Conservation (phyloP, 2,329 filamentous ascomycete genomes). For the Aspergillus tubingensis region DNA sequence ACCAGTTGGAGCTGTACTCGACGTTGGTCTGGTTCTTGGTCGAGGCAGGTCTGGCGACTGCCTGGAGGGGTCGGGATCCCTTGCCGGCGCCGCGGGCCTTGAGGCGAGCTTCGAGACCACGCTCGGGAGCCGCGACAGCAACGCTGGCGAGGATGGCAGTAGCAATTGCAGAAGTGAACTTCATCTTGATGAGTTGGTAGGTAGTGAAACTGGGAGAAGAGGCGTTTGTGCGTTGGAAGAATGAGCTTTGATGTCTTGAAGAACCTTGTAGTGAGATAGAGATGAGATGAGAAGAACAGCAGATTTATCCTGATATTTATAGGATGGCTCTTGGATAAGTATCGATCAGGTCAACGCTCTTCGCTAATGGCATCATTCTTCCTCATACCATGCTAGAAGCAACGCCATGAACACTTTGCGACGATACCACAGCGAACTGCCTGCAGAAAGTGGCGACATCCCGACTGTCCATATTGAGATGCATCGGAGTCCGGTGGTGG, state of each 20-base stretch:
- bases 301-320: background rate
- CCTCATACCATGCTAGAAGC: background rate
- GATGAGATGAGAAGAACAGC: background rate
- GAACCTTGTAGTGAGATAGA: background rate
- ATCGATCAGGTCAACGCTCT: background rate
- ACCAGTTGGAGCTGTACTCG: conserved; percentile 59
- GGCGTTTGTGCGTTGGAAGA: background rate
- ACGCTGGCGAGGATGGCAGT: conserved; percentile 45
- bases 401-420: background rate
- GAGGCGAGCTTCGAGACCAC: conserved; percentile 39
- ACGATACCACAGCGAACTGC: background rate
- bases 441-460: background rate
- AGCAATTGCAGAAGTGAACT: conserved; percentile 45
- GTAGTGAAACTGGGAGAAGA: background rate
- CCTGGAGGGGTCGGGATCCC: conserved; percentile 33
- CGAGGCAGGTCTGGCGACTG: conserved; percentile 29
- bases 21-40: conserved; percentile 46
- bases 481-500: conserved; percentile 9
- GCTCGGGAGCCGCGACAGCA: conserved; percentile 51
- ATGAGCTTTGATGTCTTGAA: background rate
- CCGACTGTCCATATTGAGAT: background rate
- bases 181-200: conserved; percentile 45
- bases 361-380: conserved; percentile 1
- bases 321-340: background rate
- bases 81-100: conserved; percentile 27